A percentile compares a stretch with the other conserved stretches of the same genome.
Conservation (phyloP, 495 filamentous ascomycete species). For the Daldinia childiae region DNA sequence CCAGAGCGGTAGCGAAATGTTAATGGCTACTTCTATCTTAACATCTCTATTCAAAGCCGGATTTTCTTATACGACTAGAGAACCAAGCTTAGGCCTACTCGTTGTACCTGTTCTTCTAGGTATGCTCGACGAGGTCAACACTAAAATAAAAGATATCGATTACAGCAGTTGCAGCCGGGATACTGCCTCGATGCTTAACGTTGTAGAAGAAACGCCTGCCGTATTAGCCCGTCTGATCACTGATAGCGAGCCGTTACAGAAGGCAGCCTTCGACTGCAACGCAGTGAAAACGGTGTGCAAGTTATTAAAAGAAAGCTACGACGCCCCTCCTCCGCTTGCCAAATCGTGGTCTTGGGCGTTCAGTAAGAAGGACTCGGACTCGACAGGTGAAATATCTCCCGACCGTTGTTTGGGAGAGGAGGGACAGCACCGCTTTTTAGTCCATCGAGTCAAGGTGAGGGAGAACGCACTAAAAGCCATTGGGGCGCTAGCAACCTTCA, state of each 20-base stretch:
- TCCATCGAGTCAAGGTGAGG: slow-evolving; percentile 79
- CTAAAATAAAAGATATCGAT: slow-evolving; percentile 50
- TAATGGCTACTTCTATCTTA: slow-evolving; percentile 83
- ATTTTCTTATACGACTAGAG: slow-evolving; percentile 68
- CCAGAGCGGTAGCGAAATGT: slow-evolving; percentile 67
- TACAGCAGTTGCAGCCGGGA: slow-evolving; percentile 48
- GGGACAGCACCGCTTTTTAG: slow-evolving; percentile 69
- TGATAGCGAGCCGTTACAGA: slow-evolving; percentile 79
- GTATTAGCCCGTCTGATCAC: slow-evolving; percentile 81
- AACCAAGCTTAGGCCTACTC: slow-evolving; percentile 69
- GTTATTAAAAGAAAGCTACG: slow-evolving; percentile 75
- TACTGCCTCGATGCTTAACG: slow-evolving; percentile 52
- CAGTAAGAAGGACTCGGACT: slow-evolving; percentile 25
- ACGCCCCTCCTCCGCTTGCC: slow-evolving; percentile 54
- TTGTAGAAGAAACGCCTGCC: slow-evolving; percentile 76
- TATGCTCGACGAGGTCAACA: slow-evolving; percentile 66
- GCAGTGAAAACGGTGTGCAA: slow-evolving; percentile 77
- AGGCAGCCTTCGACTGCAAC: slow-evolving; percentile 80
- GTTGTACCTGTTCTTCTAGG: slow-evolving; percentile 77
- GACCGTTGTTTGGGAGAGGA: slow-evolving; percentile 64
- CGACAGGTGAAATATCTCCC: slow-evolving; percentile 30
- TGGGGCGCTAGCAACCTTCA: slow-evolving; percentile 78
- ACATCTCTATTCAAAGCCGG: slow-evolving; percentile 77
- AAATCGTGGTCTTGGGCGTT: slow-evolving; percentile 57
- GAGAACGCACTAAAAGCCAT: slow-evolving; percentile 82